These are phyloP conservation scores for Picea sitchensis DNA, from an alignment of 75 land plant genomes.

Conservation along the genomic window DNA sequence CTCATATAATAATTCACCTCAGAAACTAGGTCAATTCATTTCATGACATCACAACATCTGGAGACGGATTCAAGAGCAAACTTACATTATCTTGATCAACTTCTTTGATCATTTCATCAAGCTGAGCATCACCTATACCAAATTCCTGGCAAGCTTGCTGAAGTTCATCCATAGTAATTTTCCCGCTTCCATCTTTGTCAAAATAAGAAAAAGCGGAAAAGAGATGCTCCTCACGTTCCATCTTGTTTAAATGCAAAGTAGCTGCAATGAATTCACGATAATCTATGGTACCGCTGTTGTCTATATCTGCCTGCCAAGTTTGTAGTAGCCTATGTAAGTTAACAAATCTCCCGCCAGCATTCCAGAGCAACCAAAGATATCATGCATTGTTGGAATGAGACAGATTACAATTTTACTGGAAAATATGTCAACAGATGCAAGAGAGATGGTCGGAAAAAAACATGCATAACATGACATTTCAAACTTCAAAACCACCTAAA, in stretches of 20 bases:
- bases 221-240: conserved; percentile 68
- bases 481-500: neutral
- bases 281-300: conserved; percentile 81
- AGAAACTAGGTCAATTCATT: neutral
- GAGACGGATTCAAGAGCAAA: neutral
- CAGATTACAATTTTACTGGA: neutral
- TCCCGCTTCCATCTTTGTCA: conserved; percentile 88
- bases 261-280: conserved; percentile 87
- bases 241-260: conserved; percentile 68
- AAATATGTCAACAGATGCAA: neutral
- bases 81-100: conserved; percentile 76
- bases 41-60: neutral
- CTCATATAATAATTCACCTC: neutral
- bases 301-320: conserved; percentile 64
- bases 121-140: conserved; percentile 42
- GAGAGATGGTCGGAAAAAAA: neutral
- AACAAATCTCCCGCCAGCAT: neutral
- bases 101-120: conserved; percentile 74
- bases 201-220: conserved; percentile 75
- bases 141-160: conserved; percentile 74
- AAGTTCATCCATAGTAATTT: conserved; percentile 75
- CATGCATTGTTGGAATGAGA: neutral
- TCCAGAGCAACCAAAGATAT: neutral
- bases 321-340: neutral
- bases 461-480: neutral